phyloP scores from a whole-genome alignment of 2,329 filamentous ascomycete species.

The Arthrinium puccinioides region DNA sequence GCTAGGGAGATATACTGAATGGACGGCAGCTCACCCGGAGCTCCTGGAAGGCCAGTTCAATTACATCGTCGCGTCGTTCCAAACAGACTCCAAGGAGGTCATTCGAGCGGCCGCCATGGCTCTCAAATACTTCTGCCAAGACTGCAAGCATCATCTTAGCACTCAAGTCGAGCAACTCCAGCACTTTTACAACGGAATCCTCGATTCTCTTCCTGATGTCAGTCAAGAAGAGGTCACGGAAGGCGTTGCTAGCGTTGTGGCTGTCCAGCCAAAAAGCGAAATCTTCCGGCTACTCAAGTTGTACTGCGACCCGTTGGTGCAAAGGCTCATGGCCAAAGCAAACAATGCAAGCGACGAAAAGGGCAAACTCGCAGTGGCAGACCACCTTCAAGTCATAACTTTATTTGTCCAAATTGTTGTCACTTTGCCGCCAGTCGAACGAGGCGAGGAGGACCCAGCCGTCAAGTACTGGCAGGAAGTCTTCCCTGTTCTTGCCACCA shows the following conservation, averaged over 20 bases:
- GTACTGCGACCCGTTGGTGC: slow-evolving; percentile 86
- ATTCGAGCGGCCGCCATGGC: slow-evolving; percentile 85
- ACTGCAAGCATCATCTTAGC: slow-evolving; percentile 82
- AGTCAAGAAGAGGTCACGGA: slow-evolving; percentile 97
- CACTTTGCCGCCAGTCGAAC: slow-evolving; percentile 62
- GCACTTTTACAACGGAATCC: slow-evolving; percentile 82
- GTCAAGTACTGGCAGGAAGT: slow-evolving; percentile 96
- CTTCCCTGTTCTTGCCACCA: slow-evolving; percentile 77
- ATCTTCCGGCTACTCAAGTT: slow-evolving; percentile 82
- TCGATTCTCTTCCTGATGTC: slow-evolving; percentile 74
- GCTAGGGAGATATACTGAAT: slow-evolving; percentile 91
- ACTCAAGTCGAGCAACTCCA: slow-evolving; percentile 81
- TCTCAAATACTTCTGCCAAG: slow-evolving; percentile 94
- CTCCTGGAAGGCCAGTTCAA: slow-evolving; percentile 89
- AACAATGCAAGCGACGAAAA: slow-evolving; percentile 78
- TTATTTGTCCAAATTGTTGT: slow-evolving; percentile 74
- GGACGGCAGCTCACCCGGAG: slow-evolving; percentile 90
- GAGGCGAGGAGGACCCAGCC: slow-evolving; percentile 72
- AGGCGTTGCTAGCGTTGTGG: slow-evolving; percentile 86
- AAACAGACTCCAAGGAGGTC: slow-evolving; percentile 82
- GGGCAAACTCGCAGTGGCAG: slow-evolving; percentile 79
- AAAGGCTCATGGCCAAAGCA: slow-evolving; percentile 77
- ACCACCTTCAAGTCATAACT: slow-evolving; percentile 87
- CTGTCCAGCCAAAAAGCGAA: slow-evolving; percentile 73
- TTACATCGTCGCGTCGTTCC: slow-evolving; percentile 91